Conservation (phyloP, 805 yeast genomes). For the Saccharomycopsis sp. region DNA sequence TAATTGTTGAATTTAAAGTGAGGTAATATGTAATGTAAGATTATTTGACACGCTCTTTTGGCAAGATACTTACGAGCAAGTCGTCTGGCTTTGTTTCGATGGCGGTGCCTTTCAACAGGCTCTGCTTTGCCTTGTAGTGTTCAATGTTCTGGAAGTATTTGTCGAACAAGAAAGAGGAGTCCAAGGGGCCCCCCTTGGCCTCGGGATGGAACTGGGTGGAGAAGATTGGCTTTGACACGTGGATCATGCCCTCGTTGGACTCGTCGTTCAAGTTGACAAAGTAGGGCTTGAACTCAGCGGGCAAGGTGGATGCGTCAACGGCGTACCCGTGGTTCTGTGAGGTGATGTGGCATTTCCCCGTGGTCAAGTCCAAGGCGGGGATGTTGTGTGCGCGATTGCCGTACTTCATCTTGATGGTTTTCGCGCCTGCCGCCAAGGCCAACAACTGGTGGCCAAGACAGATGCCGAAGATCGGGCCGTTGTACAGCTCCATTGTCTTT, state of each 20-base stretch:
- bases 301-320: constrained; percentile 73
- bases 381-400: constrained; percentile 99
- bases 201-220: constrained; percentile 99
- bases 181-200: constrained; percentile 98
- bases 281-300: constrained; percentile 72
- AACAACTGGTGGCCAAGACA: constrained; percentile 96
- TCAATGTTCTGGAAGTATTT: constrained; percentile 69
- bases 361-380: constrained; percentile 82
- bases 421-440: constrained; percentile 92
- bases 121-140: constrained; percentile 40
- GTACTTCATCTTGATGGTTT: constrained; percentile 84
- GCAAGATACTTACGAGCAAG: constrained; percentile 52
- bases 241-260: constrained; percentile 97
- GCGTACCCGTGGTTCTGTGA: constrained; percentile 99
- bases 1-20: not conserved
- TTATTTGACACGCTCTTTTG: constrained; percentile 53
- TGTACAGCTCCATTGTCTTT: constrained; percentile 55
- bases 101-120: constrained; percentile 32
- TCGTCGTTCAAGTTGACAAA: constrained; percentile 91
- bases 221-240: constrained; percentile 77
- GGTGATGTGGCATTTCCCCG: constrained; percentile 95
- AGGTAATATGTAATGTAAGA: not conserved
- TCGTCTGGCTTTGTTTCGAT: constrained; percentile 34
- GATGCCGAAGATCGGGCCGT: constrained; percentile 92
- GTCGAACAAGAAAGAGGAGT: constrained; percentile 85